Base-by-base conservation (phyloP, 805 yeast genomes). In the Pichia ethanolica region DNA sequence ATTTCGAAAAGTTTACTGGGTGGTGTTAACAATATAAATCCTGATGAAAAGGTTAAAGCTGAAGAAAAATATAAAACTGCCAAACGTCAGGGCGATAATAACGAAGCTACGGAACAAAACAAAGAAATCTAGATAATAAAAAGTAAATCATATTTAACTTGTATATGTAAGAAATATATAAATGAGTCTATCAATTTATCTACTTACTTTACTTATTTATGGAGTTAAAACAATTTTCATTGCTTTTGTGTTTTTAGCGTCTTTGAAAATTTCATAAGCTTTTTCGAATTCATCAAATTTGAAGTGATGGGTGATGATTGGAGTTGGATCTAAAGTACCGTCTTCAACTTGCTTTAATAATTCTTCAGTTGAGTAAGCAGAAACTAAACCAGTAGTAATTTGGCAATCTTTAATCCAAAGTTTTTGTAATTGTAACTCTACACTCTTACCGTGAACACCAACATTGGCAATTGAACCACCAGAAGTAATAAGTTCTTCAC, bases 1-100 rank as follows among this genome's bases (percentile, higher is more conserved):
- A 73, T 90, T 7, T 83, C 91, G 6, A 86, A 82, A 59, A 77
- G 96, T 0, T 70, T 90, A 45, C 75, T 88, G 69, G 98, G 98
- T 1, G 73, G 90, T 7, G 81, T 89, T 39, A 89, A 89, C 61
- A 85, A 83, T 53, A 67, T 90, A 35, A 91, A 88, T 61, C 83
- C 89, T 1, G 72, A 72, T 26, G 79, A 82, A 53, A 72, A 77
- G 46, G 62, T 68, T 39, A 80, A 78, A 50, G 71, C 82, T 5
- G 75, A 76, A 47, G 95, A 86, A 54, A 86, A 86, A 64, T 86
- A 86, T 60, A 79, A 79, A 47, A 42, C 44, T 8, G 34, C 42
- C 2, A 8, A 27, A 36, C 7, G 9, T 14, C 2, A 20, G 20
- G 3, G 20, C 20, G 27, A 4, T 9, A 35, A 37, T 27, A 39